A percentile compares a stretch with the other conserved stretches of the same genome.
Evolutionary conservation across 140 eudicot species (phyloP).

Genomic region (Oenanthe javanica): DNA sequence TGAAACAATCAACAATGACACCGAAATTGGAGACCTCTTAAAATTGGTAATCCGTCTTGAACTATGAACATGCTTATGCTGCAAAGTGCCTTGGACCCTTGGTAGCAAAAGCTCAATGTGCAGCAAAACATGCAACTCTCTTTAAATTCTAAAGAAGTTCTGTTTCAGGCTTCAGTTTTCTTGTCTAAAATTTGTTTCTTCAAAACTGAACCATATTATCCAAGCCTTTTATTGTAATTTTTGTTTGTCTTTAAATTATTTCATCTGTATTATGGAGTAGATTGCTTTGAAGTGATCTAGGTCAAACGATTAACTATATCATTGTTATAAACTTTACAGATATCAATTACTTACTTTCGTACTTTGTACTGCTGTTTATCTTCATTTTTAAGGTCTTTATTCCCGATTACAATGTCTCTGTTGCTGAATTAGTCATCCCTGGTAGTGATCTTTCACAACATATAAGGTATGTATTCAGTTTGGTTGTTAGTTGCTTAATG

Average conservation of each 20-base stretch:
- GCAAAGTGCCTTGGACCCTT: background rate
- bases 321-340: background rate
- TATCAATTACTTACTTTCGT: background rate
- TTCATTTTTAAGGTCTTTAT: constrained; percentile 36
- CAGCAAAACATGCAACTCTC: background rate
- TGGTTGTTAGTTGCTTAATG: background rate
- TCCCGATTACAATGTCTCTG: constrained; percentile 63
- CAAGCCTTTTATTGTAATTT: background rate
- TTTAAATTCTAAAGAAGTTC: background rate
- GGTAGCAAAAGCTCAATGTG: background rate
- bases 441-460: constrained; percentile 73
- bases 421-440: constrained; percentile 61
- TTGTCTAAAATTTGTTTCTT: background rate
- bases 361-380: background rate
- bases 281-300: background rate
- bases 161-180: background rate
- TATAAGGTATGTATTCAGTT: constrained; percentile 31
- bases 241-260: background rate
- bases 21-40: constrained; percentile 48
- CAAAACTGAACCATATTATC: background rate
- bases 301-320: background rate
- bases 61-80: background rate
- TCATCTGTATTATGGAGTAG: background rate
- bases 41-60: constrained; percentile 36
- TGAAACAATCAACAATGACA: constrained; percentile 40